Evolutionary conservation across 345 rosid genomes (phyloP), one percentile per base, ranked within the genome.

Genomic region (Hibiscus syriacus): DNA sequence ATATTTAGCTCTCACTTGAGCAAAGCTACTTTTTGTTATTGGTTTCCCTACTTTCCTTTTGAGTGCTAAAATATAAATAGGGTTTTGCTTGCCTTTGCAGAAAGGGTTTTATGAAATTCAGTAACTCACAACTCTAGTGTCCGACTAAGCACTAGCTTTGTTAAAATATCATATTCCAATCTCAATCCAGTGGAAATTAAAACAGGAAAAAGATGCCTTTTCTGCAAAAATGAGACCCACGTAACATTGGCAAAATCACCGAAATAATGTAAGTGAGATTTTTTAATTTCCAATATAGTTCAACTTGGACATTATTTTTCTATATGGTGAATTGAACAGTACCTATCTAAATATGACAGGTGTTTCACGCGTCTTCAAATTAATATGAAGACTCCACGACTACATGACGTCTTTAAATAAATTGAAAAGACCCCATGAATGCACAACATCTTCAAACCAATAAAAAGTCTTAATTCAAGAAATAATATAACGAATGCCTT

Each of bases 121-220:
- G 52, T 46, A 46, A 55, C 17, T 25, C n/a, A 16, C 69, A 55
- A 34, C 63, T 68, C 55, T 68, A 4, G 36, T 67, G 36, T 7
- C 52, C 53, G 14, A 6, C 49, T 45, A 12, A 45, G 49, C 53
- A 68, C 71, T 41, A n/a, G 54, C 70, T 43, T 43, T 43, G 17
- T 43, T 43, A 43, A 43, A 43, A 12, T 43, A 1, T 1, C 5
- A 12, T 4, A 12, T 43, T 43, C 48, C 48, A 43, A 43, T 41
- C 3, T 3, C 16, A 41, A 41, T 12, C 16, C 46, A 41, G 16
- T 41, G 46, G 4, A 43, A 43, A 43, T 43, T 11, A 43, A 43
- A n/a, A 2, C n/a, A 43, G 48, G 48, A 43, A 43, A 34, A n/a
- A 43, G 48, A 0, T 14, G 17, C 5, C 13, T n/a, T n/a, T n/a